phyloP scores from a whole-genome alignment of 177 flowering plant genomes.

The Telopea speciosissima region DNA sequence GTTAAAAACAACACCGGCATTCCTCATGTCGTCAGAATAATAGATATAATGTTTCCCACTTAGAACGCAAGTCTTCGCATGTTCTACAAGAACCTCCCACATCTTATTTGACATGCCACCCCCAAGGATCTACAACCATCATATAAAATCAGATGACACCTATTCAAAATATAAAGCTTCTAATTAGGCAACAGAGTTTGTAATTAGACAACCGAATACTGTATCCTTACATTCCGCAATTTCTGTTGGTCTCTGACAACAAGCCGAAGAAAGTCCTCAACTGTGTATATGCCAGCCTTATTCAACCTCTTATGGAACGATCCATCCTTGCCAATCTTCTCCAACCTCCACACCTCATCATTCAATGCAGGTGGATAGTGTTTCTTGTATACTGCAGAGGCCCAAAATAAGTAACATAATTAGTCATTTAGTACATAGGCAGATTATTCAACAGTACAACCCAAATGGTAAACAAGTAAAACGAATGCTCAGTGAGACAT shows the following conservation, averaged over 20 bases:
- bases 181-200: neutral
- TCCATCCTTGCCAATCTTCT: slow-evolving; percentile 96
- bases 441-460: slow-evolving; percentile 3
- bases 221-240: slow-evolving; percentile 60
- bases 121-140: slow-evolving; percentile 67
- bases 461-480: neutral
- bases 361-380: slow-evolving; percentile 85
- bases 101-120: slow-evolving; percentile 98
- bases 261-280: slow-evolving; percentile 77
- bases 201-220: slow-evolving; percentile 4
- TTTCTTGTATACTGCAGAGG: slow-evolving; percentile 74
- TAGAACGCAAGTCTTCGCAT: slow-evolving; percentile 85
- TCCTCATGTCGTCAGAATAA: slow-evolving; percentile 65
- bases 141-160: neutral
- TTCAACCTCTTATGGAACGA: slow-evolving; percentile 82
- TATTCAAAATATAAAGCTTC: neutral
- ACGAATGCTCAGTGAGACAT: neutral
- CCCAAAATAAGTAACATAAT: slow-evolving; percentile 4
- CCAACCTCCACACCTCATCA: slow-evolving; percentile 95
- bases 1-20: slow-evolving; percentile 77
- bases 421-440: too few species aligned
- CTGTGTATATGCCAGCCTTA: slow-evolving; percentile 62
- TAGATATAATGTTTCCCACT: slow-evolving; percentile 80
- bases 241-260: slow-evolving; percentile 68
- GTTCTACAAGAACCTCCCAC: slow-evolving; percentile 94